Conservation (phyloP, 352 stramenopile genomes). For the Salisapilia sapeloensis region DNA sequence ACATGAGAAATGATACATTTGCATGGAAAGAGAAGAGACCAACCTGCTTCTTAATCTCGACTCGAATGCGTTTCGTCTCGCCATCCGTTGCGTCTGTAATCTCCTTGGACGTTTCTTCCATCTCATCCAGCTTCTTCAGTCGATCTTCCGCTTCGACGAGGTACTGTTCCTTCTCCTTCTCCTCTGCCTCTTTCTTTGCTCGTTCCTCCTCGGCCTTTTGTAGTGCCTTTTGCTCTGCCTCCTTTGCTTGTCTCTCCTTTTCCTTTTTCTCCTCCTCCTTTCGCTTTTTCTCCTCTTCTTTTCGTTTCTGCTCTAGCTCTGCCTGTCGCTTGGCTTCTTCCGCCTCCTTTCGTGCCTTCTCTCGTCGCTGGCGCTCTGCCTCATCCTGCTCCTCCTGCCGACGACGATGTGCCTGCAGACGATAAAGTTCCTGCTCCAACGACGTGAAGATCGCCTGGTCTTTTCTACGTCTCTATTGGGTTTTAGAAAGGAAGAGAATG, state of each 20-base stretch:
- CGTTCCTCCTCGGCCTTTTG: conserved; percentile 6
- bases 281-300: conserved; percentile 13
- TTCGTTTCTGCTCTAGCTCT: conserved; percentile 8
- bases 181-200: conserved; percentile 10
- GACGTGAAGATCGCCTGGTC: conserved; percentile 21
- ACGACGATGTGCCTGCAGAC: no score
- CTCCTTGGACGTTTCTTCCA: conserved; percentile 20
- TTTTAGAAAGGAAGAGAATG: background rate
- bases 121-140: conserved; percentile 23
- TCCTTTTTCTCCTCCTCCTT: conserved; percentile 10
- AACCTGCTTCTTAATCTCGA: conserved; percentile 54
- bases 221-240: conserved; percentile 9
- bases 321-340: conserved; percentile 10
- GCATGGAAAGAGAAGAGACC: no score
- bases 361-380: conserved; percentile 9
- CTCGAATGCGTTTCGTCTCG: conserved; percentile 37
- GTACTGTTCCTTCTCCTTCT: no score
- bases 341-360: conserved; percentile 12
- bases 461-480: conserved; percentile 6
- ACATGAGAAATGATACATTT: conserved; percentile 1
- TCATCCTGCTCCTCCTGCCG: conserved; percentile 19
- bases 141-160: no score
- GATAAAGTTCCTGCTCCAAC: conserved; percentile 36
- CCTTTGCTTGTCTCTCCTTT: conserved; percentile 3
- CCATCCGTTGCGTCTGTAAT: conserved; percentile 32